These are phyloP conservation scores for Parastagonospora avenae DNA, from an alignment of 2,329 filamentous ascomycete genomes.

Conservation along the genomic window DNA sequence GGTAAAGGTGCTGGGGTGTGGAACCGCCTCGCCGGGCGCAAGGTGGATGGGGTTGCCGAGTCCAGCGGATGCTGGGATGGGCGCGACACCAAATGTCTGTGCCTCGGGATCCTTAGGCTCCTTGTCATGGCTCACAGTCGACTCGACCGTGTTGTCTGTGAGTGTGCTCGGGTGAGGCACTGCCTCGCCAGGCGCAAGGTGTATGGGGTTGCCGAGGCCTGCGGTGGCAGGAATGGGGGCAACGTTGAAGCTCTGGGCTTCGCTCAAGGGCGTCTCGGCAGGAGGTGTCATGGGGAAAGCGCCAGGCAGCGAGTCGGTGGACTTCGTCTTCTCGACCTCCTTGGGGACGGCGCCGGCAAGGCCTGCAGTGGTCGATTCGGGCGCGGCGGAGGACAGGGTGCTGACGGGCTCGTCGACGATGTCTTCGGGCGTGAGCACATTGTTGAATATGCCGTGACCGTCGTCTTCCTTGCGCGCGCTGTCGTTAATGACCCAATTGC, in stretches of 20 bases:
- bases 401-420: constrained; percentile 60
- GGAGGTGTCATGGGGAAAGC: constrained; percentile 79
- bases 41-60: constrained; percentile 79
- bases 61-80: constrained; percentile 63
- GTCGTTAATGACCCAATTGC: constrained; percentile 83
- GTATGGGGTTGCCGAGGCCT: constrained; percentile 75
- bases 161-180: constrained; percentile 71
- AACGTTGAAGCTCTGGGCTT: constrained; percentile 56
- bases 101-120: constrained; percentile 37
- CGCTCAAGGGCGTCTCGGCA: constrained; percentile 51
- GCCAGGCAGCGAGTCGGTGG: constrained; percentile 59
- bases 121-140: constrained; percentile 50
- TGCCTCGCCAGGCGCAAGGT: constrained; percentile 77
- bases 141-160: constrained; percentile 72
- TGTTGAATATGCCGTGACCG: constrained; percentile 85
- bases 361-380: constrained; percentile 72
- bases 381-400: constrained; percentile 70
- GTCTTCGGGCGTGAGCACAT: constrained; percentile 79
- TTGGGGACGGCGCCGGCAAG: constrained; percentile 71
- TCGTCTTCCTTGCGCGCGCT: constrained; percentile 82
- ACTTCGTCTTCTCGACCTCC: constrained; percentile 48
- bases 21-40: constrained; percentile 79
- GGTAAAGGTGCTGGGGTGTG: constrained; percentile 67
- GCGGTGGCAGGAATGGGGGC: constrained; percentile 64
- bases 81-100: constrained; percentile 60